A percentile compares a stretch with the other conserved stretches of the same genome.
Evolutionary conservation across 192 early-diverging fungal species (phyloP).

Genomic region (Backusella westeae): DNA sequence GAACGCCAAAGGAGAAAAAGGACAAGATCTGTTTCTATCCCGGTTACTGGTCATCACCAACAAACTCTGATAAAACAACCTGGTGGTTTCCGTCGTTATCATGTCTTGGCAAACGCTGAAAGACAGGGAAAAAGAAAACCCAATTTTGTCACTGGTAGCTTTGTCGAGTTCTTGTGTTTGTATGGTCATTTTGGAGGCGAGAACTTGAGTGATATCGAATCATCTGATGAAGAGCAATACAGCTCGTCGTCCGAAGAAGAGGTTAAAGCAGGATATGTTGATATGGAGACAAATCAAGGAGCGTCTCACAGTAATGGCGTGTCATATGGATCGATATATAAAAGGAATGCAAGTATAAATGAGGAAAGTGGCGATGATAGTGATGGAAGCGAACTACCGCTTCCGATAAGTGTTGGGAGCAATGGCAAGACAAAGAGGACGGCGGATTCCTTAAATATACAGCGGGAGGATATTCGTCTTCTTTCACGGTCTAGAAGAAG

Average conservation of each 20-base stretch:
- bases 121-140: constrained; percentile 69
- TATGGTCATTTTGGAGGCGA: constrained; percentile 95
- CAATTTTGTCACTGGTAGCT: constrained; percentile 82
- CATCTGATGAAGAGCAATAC: constrained; percentile 4
- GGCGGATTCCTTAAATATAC: constrained; percentile 8
- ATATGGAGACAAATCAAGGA: not conserved
- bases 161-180: constrained; percentile 90
- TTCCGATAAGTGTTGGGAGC: not conserved
- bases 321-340: not conserved
- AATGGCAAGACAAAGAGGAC: not conserved
- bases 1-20: constrained; percentile 38
- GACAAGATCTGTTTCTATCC: constrained; percentile 31
- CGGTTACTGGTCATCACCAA: constrained; percentile 25
- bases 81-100: constrained; percentile 86
- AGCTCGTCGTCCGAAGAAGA: not conserved
- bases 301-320: not conserved
- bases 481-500: constrained; percentile 10
- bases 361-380: not conserved
- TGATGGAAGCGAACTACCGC: not conserved
- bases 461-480: constrained; percentile 23
- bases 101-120: constrained; percentile 72
- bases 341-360: too few species aligned
- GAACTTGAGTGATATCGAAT: constrained; percentile 75
- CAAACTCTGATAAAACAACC: constrained; percentile 51
- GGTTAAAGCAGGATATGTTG: not conserved